phyloP scores from a whole-genome alignment of 2,329 filamentous ascomycete genomes.

The Hypocreales sp. region DNA sequence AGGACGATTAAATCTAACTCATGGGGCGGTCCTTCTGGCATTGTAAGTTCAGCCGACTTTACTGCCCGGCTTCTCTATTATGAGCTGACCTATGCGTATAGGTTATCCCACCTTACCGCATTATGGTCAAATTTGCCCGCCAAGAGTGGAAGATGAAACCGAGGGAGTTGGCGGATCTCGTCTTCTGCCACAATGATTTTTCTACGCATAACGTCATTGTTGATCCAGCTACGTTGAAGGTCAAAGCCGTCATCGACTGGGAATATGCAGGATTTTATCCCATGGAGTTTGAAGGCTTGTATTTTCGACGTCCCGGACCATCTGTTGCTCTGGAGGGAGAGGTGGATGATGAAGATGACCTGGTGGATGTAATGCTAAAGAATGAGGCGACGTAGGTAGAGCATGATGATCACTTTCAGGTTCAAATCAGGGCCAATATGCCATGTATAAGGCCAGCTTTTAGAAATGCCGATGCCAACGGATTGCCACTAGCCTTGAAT shows the following conservation, averaged over 20 bases:
- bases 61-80: no score
- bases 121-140: conserved; percentile 3
- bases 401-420: no score
- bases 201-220: conserved; percentile 4
- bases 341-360: conserved; percentile 5
- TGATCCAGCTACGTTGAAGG: conserved; percentile 11
- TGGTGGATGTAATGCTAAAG: conserved; percentile 3
- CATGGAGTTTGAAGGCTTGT: conserved; percentile 11
- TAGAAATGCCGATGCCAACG: no score
- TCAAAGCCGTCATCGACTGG: conserved; percentile 20
- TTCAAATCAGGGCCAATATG: no score
- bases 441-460: no score
- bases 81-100: background rate
- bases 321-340: conserved; percentile 12
- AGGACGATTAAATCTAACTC: conserved; percentile 4
- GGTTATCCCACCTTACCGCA: conserved; percentile 6
- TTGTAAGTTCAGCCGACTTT: conserved; percentile 5
- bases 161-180: conserved; percentile 5
- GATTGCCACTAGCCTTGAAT: no score
- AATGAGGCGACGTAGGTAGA: no score
- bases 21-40: conserved; percentile 6
- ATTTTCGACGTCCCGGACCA: conserved; percentile 9
- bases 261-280: conserved; percentile 20
- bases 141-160: conserved; percentile 5
- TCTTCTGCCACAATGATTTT: conserved; percentile 6